Conservation (phyloP, 768 basidiomycete genomes). For the Cystoderma amianthinum region DNA sequence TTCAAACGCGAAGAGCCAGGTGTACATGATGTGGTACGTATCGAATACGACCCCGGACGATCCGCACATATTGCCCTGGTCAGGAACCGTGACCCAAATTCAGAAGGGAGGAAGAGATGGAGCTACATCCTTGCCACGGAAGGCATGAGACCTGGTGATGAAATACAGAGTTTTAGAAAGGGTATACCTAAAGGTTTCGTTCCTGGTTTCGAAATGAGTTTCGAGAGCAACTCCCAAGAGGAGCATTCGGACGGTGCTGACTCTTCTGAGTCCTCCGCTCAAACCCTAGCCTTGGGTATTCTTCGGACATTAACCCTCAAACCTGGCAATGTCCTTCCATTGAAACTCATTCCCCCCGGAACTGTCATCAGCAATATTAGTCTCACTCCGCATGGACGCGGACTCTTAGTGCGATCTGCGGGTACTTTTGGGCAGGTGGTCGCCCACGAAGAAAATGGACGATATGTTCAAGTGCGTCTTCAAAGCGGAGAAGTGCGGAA, state of each 20-base stretch:
- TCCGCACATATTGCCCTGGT: slow-evolving; percentile 93
- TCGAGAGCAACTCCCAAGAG: slow-evolving; percentile 11
- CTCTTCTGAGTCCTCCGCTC: slow-evolving; percentile 28
- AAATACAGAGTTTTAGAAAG: slow-evolving; percentile 77
- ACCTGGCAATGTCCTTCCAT: slow-evolving; percentile 88
- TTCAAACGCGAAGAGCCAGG: slow-evolving; percentile 77
- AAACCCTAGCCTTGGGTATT: slow-evolving; percentile 74
- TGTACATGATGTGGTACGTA: slow-evolving; percentile 82
- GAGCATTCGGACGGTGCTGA: slow-evolving; percentile 6
- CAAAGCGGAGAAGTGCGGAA: slow-evolving; percentile 92
- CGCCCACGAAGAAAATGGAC: slow-evolving; percentile 61
- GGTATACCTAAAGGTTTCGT: slow-evolving; percentile 78
- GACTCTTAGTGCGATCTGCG: slow-evolving; percentile 82
- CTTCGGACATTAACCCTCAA: slow-evolving; percentile 80
- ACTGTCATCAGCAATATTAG: slow-evolving; percentile 86
- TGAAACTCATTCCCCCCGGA: slow-evolving; percentile 87
- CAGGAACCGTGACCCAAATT: slow-evolving; percentile 47
- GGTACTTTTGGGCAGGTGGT: slow-evolving; percentile 83
- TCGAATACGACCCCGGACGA: slow-evolving; percentile 95
- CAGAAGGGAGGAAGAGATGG: slow-evolving; percentile 56
- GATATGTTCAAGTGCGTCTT: slow-evolving; percentile 78
- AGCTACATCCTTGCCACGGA: slow-evolving; percentile 93
- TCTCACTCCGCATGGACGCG: slow-evolving; percentile 69
- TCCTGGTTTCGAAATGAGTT: slow-evolving; percentile 34
- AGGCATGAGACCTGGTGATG: slow-evolving; percentile 81